Conservation (phyloP, 805 yeast species). For the Starmerella apicola region DNA sequence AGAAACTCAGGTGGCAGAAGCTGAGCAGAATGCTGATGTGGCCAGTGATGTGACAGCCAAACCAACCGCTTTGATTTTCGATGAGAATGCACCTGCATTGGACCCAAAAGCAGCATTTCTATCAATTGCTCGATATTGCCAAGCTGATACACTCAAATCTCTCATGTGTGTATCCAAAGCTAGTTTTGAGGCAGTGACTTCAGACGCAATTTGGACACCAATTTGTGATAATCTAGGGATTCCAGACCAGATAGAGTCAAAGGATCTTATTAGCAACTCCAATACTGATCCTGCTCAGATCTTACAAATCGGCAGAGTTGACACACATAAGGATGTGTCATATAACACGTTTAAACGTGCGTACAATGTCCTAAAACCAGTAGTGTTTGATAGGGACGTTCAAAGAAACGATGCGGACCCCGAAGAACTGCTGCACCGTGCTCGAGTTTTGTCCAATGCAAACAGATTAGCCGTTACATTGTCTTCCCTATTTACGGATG, state of each 20-base stretch:
- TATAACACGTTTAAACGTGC: slow-evolving; percentile 8
- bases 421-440: background rate
- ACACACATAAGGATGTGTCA: background rate
- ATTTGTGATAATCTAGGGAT: slow-evolving; percentile 7
- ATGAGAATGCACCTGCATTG: background rate
- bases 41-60: background rate
- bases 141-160: background rate
- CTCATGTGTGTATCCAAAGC: slow-evolving; percentile 2
- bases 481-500: background rate
- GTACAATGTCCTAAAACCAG: background rate
- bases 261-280: background rate
- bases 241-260: background rate
- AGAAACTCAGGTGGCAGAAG: background rate
- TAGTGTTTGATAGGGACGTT: background rate
- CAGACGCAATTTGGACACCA: slow-evolving; percentile 10
- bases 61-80: background rate
- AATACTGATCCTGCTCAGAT: slow-evolving; percentile 2
- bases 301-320: slow-evolving; percentile 6
- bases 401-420: background rate
- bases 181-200: slow-evolving; percentile 2
- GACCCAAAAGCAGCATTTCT: background rate
- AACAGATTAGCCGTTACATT: background rate
- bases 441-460: background rate
- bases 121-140: slow-evolving; percentile 4
- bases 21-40: background rate